Evolutionary conservation across 176 grass and related monocot species (phyloP), one percentile per base, ranked within the genome.

Genomic region (Avena eriantha): DNA sequence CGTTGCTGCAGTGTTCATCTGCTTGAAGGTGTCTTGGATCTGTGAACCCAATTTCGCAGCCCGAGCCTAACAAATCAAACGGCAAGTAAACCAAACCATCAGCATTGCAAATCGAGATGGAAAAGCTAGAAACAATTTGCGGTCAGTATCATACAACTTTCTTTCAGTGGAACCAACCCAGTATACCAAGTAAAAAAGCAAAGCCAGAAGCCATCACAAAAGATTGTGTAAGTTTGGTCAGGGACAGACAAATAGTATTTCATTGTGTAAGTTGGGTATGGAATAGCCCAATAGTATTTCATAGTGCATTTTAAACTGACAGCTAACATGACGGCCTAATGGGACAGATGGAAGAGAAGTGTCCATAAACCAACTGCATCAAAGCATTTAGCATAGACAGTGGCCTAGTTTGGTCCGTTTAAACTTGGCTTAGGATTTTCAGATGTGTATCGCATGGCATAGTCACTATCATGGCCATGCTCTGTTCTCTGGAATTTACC

Each of bases 341-440:
- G 53, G 14, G 9, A 8, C 8, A 85, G 51, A 85, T 18, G 58
- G 54, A 63, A 64, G n/a, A 83, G 1, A 50, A 76, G 53, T 47
- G 63, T 59, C n/a, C 2, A 63, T 47, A 78, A 76, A 77, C 56
- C 12, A 50, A 43, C 76, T 57, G 47, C 66, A 47, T 3, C 56
- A 9, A 78, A 41, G 51, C 35, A 81, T 6, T 31, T 35, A 61
- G 39, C 4, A 6, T 75, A 82, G 56, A 10, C 2, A 22, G 3
- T 22, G 34, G 1, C 19, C 14, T 86, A 45, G 12, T 75, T 76
- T 71, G 21, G 2, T 66, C n/a, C 6, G 11, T 47, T 77, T 77
- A 82, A 80, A 60, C 80, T 39, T 72, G 9, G 3, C 59, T 45
- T 64, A 61, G 71, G 39, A 23, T 73, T 74, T 50, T 81, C 76